phyloP scores from a whole-genome alignment of 371 early-diverging fungal species.

The Apophysomyces variabilis region DNA sequence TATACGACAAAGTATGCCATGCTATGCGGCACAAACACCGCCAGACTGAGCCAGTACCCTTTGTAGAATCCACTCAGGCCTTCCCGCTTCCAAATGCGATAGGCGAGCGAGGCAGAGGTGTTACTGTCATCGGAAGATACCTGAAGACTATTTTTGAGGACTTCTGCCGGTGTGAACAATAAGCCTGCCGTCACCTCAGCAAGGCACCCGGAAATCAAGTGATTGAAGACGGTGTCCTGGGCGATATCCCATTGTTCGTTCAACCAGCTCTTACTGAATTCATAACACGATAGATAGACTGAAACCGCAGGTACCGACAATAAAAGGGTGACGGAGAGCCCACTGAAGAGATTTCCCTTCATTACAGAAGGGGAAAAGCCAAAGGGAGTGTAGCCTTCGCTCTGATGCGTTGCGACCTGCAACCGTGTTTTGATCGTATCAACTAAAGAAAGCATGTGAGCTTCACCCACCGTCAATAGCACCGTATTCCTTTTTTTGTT shows the following conservation, averaged over 20 bases:
- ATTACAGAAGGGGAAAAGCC: not conserved
- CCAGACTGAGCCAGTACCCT: slow-evolving; percentile 75
- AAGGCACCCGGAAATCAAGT: slow-evolving; percentile 53
- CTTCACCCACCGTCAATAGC: too few relatives aligned
- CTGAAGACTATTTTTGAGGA: slow-evolving; percentile 77
- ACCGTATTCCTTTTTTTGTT: not conserved
- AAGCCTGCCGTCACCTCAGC: slow-evolving; percentile 65
- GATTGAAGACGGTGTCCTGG: slow-evolving; percentile 36
- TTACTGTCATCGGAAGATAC: slow-evolving; percentile 13
- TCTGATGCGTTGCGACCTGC: slow-evolving; percentile 45
- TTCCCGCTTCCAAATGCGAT: not conserved
- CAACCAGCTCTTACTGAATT: slow-evolving; percentile 56
- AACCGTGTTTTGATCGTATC: slow-evolving; percentile 82
- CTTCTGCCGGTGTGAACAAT: slow-evolving; percentile 85
- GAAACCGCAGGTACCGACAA: slow-evolving; percentile 79
- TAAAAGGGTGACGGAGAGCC: slow-evolving; percentile 70
- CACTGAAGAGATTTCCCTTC: slow-evolving; percentile 55
- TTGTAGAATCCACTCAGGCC: slow-evolving; percentile 64
- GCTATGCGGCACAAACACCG: slow-evolving; percentile 73
- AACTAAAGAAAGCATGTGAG: slow-evolving; percentile 36
- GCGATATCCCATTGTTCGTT: not conserved
- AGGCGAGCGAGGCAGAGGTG: not conserved
- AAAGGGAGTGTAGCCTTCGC: slow-evolving; percentile 12
- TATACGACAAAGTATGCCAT: slow-evolving; percentile 79
- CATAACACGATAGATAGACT: slow-evolving; percentile 76